These are phyloP conservation scores for Cenchrus purpureus DNA, from an alignment of 176 grass and related monocot species.

Conservation along the genomic window DNA sequence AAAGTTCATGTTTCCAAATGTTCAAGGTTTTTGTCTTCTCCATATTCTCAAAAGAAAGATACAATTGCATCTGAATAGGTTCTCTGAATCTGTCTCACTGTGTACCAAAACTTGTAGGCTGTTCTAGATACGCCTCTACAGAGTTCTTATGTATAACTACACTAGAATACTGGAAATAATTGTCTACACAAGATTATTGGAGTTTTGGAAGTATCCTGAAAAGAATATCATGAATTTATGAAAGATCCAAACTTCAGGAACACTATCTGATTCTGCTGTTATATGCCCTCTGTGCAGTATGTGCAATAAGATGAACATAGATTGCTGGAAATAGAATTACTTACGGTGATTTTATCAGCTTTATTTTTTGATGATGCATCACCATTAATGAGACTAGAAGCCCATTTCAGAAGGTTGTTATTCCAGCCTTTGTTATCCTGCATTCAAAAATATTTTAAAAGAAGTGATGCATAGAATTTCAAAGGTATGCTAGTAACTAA, in stretches of 20 bases:
- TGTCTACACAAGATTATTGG: slow-evolving; percentile 23
- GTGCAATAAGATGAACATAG: slow-evolving; percentile 19
- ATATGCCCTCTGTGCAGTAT: slow-evolving; percentile 30
- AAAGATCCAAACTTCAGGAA: slow-evolving; percentile 10
- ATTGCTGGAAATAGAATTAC: slow-evolving; percentile 33
- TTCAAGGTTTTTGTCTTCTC: background rate
- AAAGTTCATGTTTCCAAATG: slow-evolving; percentile 14
- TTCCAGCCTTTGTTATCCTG: slow-evolving; percentile 94
- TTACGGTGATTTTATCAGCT: slow-evolving; percentile 63
- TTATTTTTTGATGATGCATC: slow-evolving; percentile 72
- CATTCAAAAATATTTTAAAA: slow-evolving; percentile 41
- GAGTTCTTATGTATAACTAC: slow-evolving; percentile 22
- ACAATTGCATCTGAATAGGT: background rate
- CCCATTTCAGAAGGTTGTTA: slow-evolving; percentile 95
- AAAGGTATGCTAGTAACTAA: slow-evolving; percentile 27
- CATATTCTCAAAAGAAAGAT: background rate
- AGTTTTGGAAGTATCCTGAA: background rate
- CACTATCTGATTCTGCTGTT: background rate
- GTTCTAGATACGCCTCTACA: slow-evolving; percentile 1
- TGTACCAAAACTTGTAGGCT: slow-evolving; percentile 28
- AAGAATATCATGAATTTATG: slow-evolving; percentile 24
- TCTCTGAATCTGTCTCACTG: slow-evolving; percentile 9
- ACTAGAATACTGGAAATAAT: slow-evolving; percentile 17
- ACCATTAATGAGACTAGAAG: slow-evolving; percentile 86
- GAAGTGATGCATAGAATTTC: slow-evolving; percentile 30